These are phyloP conservation scores for Suhomyces emberorum DNA, from an alignment of 805 yeast genomes.

Conservation along the genomic window DNA sequence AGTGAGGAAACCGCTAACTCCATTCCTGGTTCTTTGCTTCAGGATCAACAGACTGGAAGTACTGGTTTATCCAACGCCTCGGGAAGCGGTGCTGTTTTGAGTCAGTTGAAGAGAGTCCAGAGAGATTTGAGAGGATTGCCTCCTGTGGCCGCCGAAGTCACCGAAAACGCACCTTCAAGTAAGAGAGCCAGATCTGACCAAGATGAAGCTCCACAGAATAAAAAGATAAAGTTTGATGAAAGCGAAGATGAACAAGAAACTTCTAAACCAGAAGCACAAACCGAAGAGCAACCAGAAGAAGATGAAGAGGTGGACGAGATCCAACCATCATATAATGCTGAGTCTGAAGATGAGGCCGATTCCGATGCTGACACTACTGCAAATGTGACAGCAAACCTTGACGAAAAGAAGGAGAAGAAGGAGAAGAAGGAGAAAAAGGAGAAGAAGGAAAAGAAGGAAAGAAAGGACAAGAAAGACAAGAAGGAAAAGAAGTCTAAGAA, in stretches of 20 bases:
- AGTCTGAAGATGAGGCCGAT: constrained; percentile 1
- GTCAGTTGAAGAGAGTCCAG: constrained; percentile 71
- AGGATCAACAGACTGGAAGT: constrained; percentile 18
- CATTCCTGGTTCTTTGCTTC: constrained; percentile 20
- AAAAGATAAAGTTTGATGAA: constrained; percentile 7
- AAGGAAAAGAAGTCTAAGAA: constrained; percentile 16
- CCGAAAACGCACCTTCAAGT: constrained; percentile 16
- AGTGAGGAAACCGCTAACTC: constrained; percentile 36
- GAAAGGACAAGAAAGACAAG: too few relatives aligned
- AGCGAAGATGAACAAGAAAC: constrained; percentile 12
- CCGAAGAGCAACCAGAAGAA: constrained; percentile 9
- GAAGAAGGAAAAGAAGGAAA: constrained; percentile 24
- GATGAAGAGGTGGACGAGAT: constrained; percentile 4
- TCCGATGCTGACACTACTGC: neutral
- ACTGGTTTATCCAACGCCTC: constrained; percentile 32
- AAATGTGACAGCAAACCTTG: neutral
- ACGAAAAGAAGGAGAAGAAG: constrained; percentile 11
- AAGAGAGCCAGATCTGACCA: constrained; percentile 17
- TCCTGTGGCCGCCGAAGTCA: constrained; percentile 42
- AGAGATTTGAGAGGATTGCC: constrained; percentile 80
- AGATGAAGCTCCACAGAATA: constrained; percentile 9
- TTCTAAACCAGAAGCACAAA: constrained; percentile 12
- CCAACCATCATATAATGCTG: too few relatives aligned
- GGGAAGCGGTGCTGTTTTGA: constrained; percentile 40
- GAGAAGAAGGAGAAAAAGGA: constrained; percentile 22